Evolutionary conservation across 1,139 yeast species (phyloP), one percentile per base, ranked within the genome.

Genomic region (Nakaseomyces delphensis): DNA sequence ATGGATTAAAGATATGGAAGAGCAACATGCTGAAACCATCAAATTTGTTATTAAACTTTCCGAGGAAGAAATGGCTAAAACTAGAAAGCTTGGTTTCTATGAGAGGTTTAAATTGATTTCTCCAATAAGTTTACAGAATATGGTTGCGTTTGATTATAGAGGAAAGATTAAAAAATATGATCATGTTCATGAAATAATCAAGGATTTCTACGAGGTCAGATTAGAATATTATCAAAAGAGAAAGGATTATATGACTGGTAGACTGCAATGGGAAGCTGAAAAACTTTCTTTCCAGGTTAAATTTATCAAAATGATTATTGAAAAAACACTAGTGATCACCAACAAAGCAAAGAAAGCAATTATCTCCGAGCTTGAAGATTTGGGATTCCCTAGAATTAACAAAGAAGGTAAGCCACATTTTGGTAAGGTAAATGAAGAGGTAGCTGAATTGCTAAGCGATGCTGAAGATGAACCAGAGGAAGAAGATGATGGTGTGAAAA

Each of bases 1-100:
- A 3, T 91, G 96, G 95, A 86, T 91, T 47, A 89, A 86, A 52
- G 97, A 91, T 65, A 77, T 89, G 79, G 89, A 83, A 54, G 98
- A 91, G 60, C 95, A 91, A 58, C 97, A 91, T 62, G 84, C 87
- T 6, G 71, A 79, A 45, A 83, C 80, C 33, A 79, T 91, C 49
- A 77, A 79, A 51, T 93, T 93, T 58, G 76, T 85, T 25, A 76
- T 93, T 27, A 85, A 79, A 37, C 66, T 93, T 49, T 67, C 78
- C 15, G 74, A 72, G 41, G 91, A 79, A 42, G 96, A 91, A 59
- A 89, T 93, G 97, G 73, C 69, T 29, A 84, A 84, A 53, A 74
- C 95, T 0, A 68, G 74, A 47, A 69, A 70, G 42, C 74, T 81
- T 23, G 98, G 98, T 0, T 70, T 86, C 42, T 73, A 83, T 52